A percentile compares a stretch with the other conserved stretches of the same genome.
Conservation (phyloP, 192 early-diverging fungal genomes). For the Backusella tuberculispora region DNA sequence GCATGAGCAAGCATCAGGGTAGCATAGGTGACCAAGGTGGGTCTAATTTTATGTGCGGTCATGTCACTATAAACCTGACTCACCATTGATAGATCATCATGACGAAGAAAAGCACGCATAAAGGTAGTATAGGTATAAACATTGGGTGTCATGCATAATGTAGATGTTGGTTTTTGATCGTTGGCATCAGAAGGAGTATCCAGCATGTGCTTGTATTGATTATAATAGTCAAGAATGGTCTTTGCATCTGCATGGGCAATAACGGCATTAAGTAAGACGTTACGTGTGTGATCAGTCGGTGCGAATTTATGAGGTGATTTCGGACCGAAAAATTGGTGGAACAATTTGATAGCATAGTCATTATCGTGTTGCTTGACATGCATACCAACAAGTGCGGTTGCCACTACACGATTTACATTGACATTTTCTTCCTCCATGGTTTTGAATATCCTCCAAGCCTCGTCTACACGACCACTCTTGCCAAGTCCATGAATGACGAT, state of each 20-base stretch:
- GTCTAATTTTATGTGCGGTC: constrained; percentile 26
- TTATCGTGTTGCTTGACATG: constrained; percentile 39
- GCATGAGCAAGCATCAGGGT: constrained; percentile 47
- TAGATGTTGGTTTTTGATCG: background rate
- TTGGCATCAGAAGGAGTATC: background rate
- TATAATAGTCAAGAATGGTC: constrained; percentile 28
- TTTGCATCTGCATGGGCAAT: constrained; percentile 14
- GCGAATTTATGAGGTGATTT: background rate
- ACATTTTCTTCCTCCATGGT: constrained; percentile 33
- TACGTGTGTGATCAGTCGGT: constrained; percentile 30
- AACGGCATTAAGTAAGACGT: constrained; percentile 38
- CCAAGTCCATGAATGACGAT: constrained; percentile 44
- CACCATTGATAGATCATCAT: constrained; percentile 29
- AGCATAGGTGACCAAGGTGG: constrained; percentile 40
- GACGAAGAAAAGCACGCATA: constrained; percentile 43
- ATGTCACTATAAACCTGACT: constrained; percentile 42
- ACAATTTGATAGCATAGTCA: constrained; percentile 32
- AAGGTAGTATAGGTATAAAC: constrained; percentile 43
- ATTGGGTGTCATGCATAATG: background rate
- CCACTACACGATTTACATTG: constrained; percentile 24
- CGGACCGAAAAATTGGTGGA: constrained; percentile 30
- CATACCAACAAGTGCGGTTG: constrained; percentile 39
- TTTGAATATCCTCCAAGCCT: constrained; percentile 42
- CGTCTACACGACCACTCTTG: constrained; percentile 28
- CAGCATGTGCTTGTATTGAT: constrained; percentile 6